phyloP scores from a whole-genome alignment of 345 rosid species.

The Gossypium thurberi region DNA sequence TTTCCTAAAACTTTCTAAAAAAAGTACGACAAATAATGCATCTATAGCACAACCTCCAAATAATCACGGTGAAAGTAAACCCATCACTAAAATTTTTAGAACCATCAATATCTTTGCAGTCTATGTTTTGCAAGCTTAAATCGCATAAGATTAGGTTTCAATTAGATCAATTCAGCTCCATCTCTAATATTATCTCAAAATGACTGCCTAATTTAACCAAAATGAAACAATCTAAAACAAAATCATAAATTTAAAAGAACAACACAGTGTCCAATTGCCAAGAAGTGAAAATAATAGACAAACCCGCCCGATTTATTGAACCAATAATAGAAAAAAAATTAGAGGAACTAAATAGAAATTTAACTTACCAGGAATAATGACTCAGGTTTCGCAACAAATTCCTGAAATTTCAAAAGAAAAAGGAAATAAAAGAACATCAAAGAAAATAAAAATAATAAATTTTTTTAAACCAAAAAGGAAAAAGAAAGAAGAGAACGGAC shows the following conservation, averaged over 20 bases:
- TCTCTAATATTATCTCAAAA: neutral
- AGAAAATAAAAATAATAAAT: neutral
- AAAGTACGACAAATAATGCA: neutral
- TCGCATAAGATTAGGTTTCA: neutral
- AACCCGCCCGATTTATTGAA: neutral
- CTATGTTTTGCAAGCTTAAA: neutral
- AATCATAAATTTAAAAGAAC: neutral
- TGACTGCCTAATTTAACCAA: neutral
- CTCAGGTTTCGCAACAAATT: slow-evolving; percentile 97
- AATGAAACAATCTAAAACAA: neutral
- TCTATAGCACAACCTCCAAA: neutral
- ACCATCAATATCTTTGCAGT: neutral
- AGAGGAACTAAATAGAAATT: neutral
- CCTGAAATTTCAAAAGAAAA: slow-evolving; percentile 31
- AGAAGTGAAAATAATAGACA: neutral
- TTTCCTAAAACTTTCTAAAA: neutral
- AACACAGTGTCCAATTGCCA: neutral
- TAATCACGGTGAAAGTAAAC: neutral
- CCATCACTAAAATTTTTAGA: neutral
- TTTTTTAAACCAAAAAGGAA: neutral
- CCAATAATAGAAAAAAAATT: neutral
- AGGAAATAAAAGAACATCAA: neutral
- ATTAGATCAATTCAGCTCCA: neutral
- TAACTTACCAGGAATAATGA: slow-evolving; percentile 73
- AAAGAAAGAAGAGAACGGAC: slow-evolving; percentile 34